Evolutionary conservation across 2,329 filamentous ascomycete genomes (phyloP), one percentile per base, ranked within the genome.

Genomic region (Penicillium sclerotigenum): DNA sequence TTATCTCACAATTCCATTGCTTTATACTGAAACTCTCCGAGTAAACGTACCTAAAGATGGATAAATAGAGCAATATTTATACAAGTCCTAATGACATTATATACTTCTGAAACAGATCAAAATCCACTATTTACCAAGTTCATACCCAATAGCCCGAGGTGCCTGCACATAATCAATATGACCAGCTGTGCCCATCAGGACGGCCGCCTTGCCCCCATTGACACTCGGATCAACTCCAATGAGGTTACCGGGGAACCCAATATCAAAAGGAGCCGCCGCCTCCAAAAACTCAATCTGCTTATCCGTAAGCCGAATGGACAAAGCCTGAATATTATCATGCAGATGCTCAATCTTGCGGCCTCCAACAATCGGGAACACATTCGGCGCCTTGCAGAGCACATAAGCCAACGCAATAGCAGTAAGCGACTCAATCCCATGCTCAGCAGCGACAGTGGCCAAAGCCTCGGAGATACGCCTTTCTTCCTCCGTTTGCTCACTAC

Each of bases 301-400:
- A 0, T 77, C 69, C 0, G 75, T 81, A 34, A 92, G 75, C 52
- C 80, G 74, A 40, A 68, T 65, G 36, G 57, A 62, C 57, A 69
- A 47, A 14, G 64, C 65, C 40, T 62, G 58, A 24, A 68, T 68
- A 37, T 68, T 68, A 47, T 68, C 66, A n/a, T 64, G 56, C 31
- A 92, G 74, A 68, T 91, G 87, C 50, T 87, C 83, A 14, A 89
- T 71, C 65, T 86, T 90, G 18, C 87, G 81, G 0, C 87, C 86
- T 11, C 88, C 88, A 9, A 91, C 78, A 45, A 91, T 85, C 1
- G 89, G 89, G 69, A 90, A 90, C 14, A 91, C 86, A 63, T 89
- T 84, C 0, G 87, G 83, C 1, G 86, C 77, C 74, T 91, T 90
- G 63, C 84, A 81, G 80, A 89, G 82, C 26, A 91, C 85, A 68